These are phyloP conservation scores for Pichia paraexigua DNA, from an alignment of 805 yeast genomes.

Conservation along the genomic window DNA sequence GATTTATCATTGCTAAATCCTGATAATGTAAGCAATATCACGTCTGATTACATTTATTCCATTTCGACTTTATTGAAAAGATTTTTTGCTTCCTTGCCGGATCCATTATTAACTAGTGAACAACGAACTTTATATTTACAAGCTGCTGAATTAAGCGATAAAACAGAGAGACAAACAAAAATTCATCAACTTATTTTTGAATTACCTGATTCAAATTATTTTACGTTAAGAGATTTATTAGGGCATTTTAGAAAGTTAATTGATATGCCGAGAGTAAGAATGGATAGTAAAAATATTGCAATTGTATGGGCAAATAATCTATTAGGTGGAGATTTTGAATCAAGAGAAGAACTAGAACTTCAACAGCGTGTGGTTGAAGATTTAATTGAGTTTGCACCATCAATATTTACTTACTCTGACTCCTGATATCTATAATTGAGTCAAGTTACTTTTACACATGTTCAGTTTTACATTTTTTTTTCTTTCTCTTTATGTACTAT, in stretches of 20 bases:
- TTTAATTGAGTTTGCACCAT: conserved; percentile 72
- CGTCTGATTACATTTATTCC: conserved; percentile 76
- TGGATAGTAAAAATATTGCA: conserved; percentile 75
- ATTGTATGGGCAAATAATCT: conserved; percentile 95
- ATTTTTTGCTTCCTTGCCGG: conserved; percentile 80
- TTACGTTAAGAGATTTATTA: conserved; percentile 75
- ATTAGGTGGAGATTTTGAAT: conserved; percentile 51
- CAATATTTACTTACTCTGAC: conserved; percentile 43
- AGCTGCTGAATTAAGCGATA: conserved; percentile 62
- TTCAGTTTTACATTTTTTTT: not conserved
- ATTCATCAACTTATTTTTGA: conserved; percentile 84
- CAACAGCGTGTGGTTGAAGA: conserved; percentile 71
- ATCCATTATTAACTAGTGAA: conserved; percentile 67
- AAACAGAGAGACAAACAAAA: conserved; percentile 52
- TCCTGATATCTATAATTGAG: not conserved
- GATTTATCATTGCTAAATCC: conserved; percentile 44
- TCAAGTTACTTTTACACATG: too few species aligned
- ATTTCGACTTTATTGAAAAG: conserved; percentile 83
- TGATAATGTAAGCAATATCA: conserved; percentile 45
- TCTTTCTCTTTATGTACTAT: not conserved
- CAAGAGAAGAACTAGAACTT: conserved; percentile 37
- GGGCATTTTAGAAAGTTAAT: conserved; percentile 54
- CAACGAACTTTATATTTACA: conserved; percentile 56
- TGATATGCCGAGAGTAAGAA: conserved; percentile 54
- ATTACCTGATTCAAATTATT: conserved; percentile 90